Evolutionary conservation across 116 monocot species (phyloP), one percentile per base, ranked within the genome.

Genomic region (Phalaenopsis hybrid): DNA sequence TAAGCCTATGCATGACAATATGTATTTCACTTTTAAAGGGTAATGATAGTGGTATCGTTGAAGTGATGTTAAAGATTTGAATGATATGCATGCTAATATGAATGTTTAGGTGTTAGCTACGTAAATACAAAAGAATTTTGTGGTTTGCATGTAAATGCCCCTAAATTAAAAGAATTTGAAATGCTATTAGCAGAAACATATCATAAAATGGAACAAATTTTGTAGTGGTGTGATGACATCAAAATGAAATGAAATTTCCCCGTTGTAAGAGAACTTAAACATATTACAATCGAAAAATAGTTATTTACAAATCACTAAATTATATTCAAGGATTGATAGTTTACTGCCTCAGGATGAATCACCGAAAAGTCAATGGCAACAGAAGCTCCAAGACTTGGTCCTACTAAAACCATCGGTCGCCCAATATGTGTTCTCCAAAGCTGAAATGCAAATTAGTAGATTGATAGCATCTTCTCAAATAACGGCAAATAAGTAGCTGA

Each of bases 331-430:
- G 37, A 73, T 73, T 73, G 10, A 3, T 55, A 55, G 82, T 74
- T 57, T 92, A 97, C 97, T 57, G 93, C 93, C 82, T 97, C 97
- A 48, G 96, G 97, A 90, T 94, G 79, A 55, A 84, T 85, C 67
- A 83, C 77, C 75, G 90, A 84, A 88, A 97, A 97, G 79, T 97
- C 97, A 78, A 94, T 93, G 25, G 97, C 91, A 84, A 91, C 92
- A 79, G 97, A 91, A 68, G 94, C 97, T 83, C 97, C 97, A 76
- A 97, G 97, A 74, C 97, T 97, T 21, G 97, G 90, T 23, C 97
- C 94, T 59, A 97, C 93, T 80, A 97, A 85, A 44, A 91, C 85
- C 94, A 97, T 94, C 50, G 97, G 93, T 80, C 82, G 90, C 76
- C 82, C 81, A 78, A 97, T 94, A 77, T 94, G 81, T 72, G 85